Base-by-base conservation (phyloP, 495 filamentous ascomycete genomes). In the Aspergillus haitiensis region DNA sequence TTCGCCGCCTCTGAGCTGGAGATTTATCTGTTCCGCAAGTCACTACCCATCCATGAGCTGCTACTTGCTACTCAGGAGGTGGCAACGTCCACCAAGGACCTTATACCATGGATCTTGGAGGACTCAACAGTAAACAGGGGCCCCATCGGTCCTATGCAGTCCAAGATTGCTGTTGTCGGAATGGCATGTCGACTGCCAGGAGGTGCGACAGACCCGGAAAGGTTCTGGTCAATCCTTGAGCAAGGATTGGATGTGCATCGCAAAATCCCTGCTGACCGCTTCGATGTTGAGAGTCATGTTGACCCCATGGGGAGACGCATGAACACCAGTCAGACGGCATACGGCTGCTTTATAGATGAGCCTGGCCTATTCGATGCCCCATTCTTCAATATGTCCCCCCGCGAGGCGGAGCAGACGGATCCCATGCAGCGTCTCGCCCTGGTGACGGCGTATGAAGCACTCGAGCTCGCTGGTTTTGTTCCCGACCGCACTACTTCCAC, bases 121-220 rank as follows among this genome's bases (percentile, higher is more conserved):
- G 6, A 11, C 1, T 7, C 45, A 4, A 13, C 37, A 16, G 36
- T 31, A 12, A 46, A 58, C 5, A 27, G 21, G 21, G 46, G 21
- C 15, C 61, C 27, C 50, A 39, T 42, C 40, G 64, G 52, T 64
- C 65, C 40, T 72, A 75, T 54, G 8, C 47, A 58, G 27, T 58
- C 56, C 10, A 58, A 58, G 37, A 68, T 79, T 40, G 78, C 77
- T 2, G 72, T 81, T 54, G 67, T 81, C 12, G 75, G 75, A 11
- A 72, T 78, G 67, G 67, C 77, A 2, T 70, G 72, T 52, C 64
- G 78, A 3, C 56, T 78, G 37, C 78, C 78, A 2, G 70, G 66
- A 9, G 69, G 69, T 1, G 70, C 71, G 46, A 52, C 47, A 7
- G 51, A 52, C 13, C 37, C 49, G 11, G 72, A 78, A 39, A 60